Evolutionary conservation across 2,329 filamentous ascomycete genomes (phyloP), one percentile per base, ranked within the genome.

Genomic region (Westerdykella sp.): DNA sequence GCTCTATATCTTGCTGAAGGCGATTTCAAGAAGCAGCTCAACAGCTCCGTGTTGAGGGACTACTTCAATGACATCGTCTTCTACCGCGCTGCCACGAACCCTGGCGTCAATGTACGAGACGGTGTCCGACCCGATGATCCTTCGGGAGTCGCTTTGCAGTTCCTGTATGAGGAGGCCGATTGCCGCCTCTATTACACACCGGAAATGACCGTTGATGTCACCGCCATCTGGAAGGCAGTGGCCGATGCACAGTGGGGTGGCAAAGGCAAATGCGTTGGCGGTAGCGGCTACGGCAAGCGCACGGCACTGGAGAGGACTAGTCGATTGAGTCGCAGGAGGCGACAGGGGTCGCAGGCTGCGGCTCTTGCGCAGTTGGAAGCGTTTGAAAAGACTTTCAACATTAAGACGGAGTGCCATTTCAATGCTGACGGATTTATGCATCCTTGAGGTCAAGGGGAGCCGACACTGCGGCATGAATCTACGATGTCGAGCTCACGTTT

Each of bases 161-260:
- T 69, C 44, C 49, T 63, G 10, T 69, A 69, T 44, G 65, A 69
- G 45, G 54, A 62, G 40, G 64, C 67, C 2, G 58, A 69, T 40
- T 69, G 67, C 45, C 60, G 67, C 40, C 53, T 69, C 6, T 68
- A 62, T 50, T 69, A 65, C 49, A 68, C 65, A 2, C 59, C 66
- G 0, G 64, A 68, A 51, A 69, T 69, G 66, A 68, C 65, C 2
- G 56, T 68, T 22, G 65, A 67, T 40, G 62, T 59, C 11, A 62
- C 60, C 5, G 55, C 59, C 2, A 41, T 66, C 4, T 69, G 67
- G 67, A 66, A 59, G 47, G 60, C 65, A 7, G 67, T 57, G n/a
- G 63, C 60, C 6, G 64, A 69, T 43, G 58, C 55, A 3, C 59
- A 57, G 9, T 69, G 66, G 66, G 47, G 52, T 14, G 44, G 54